A percentile compares a stretch with the other conserved stretches of the same genome.
Evolutionary conservation across 495 filamentous ascomycete genomes (phyloP).

Genomic region (Astrothelium subdiscretum): DNA sequence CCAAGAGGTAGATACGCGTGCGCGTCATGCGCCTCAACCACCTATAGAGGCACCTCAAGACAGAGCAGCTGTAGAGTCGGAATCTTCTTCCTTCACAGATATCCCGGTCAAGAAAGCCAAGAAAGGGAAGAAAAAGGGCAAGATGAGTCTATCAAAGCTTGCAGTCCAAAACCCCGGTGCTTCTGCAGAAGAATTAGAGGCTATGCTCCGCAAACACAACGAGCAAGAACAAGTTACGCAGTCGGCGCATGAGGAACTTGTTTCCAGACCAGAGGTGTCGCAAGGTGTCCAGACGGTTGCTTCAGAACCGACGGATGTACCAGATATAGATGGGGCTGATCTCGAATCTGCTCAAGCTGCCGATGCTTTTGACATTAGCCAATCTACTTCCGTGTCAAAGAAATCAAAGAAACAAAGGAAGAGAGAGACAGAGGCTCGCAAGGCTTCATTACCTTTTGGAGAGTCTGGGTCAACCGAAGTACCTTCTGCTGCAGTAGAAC

Average conservation of each 20-base stretch:
- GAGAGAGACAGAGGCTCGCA: constrained; percentile 3
- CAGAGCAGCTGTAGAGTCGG: neutral
- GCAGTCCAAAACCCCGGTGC: neutral
- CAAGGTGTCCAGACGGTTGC: too few species aligned
- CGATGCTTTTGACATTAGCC: constrained; percentile 18
- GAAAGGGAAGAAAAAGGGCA: constrained; percentile 6
- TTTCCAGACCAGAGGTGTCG: neutral
- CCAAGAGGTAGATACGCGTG: neutral
- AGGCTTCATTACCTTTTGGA: neutral
- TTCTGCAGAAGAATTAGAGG: neutral
- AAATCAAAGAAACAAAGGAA: constrained; percentile 29
- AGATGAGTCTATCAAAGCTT: neutral
- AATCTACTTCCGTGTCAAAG: constrained; percentile 11
- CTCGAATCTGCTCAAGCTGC: constrained; percentile 10
- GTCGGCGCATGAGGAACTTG: neutral
- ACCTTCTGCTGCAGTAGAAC: neutral
- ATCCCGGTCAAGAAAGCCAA: constrained; percentile 3
- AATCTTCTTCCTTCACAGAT: neutral
- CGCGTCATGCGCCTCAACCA: neutral
- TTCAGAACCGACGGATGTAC: neutral
- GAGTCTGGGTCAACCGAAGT: neutral
- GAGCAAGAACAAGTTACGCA: neutral
- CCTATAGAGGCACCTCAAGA: neutral
- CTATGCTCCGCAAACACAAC: constrained; percentile 10
- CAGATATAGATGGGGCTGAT: neutral